Conservation (phyloP, 768 basidiomycete species). For the Tubosaeta brunneosetosa region DNA sequence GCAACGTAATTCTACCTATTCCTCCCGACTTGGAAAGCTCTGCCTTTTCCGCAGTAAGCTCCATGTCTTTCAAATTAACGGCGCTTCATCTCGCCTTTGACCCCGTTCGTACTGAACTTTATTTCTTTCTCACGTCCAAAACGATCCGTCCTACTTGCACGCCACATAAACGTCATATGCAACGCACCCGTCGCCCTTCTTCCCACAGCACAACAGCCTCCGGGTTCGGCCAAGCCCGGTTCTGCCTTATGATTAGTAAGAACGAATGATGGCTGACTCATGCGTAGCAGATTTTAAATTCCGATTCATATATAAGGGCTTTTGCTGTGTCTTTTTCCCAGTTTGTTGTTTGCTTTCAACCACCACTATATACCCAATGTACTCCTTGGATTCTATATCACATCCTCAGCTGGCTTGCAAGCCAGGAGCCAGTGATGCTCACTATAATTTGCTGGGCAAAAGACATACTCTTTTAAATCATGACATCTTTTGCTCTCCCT, state of each 20-base stretch:
- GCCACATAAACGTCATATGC: neutral
- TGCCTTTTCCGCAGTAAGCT: conserved; percentile 4
- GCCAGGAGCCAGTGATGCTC: neutral
- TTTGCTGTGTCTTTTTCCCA: neutral
- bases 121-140: conserved; percentile 12
- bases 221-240: neutral
- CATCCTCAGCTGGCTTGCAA: neutral
- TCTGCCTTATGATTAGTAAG: neutral
- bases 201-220: neutral
- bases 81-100: neutral
- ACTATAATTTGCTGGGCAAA: conserved; percentile 1
- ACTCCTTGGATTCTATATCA: neutral
- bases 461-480: neutral
- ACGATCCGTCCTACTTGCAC: neutral
- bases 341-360: neutral
- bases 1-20: conserved; percentile 16
- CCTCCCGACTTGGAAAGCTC: neutral
- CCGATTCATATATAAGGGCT: conserved; percentile 14
- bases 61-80: conserved; percentile 22
- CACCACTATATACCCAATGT: conserved; percentile 5
- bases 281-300: conserved; percentile 8
- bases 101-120: conserved; percentile 12
- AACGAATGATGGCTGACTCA: conserved; percentile 1
- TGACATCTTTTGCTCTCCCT: neutral
- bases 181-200: neutral